Conservation (phyloP, 768 basidiomycete species). For the Lactarius trivialis region DNA sequence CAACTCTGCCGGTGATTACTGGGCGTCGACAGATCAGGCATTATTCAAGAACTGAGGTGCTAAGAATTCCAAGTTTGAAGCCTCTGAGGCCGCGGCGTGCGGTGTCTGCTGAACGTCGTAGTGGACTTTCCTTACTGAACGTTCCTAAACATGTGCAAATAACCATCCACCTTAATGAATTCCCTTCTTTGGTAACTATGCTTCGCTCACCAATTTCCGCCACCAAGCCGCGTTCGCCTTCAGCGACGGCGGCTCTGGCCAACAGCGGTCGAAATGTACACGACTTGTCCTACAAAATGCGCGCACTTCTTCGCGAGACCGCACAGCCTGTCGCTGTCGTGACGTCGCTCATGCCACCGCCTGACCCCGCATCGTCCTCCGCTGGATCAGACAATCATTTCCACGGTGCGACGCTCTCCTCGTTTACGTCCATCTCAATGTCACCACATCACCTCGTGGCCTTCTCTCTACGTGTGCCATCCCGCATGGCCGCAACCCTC, state of each 20-base stretch:
- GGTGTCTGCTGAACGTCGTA: no score
- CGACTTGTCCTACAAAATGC: constrained; percentile 30
- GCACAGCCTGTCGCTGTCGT: constrained; percentile 86
- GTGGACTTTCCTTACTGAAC: no score
- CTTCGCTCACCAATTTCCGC: not conserved
- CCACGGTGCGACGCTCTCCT: constrained; percentile 92
- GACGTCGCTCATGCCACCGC: constrained; percentile 53
- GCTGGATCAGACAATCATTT: constrained; percentile 31
- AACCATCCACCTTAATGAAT: not conserved
- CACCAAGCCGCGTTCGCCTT: not conserved
- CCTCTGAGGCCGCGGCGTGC: no score
- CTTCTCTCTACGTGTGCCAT: constrained; percentile 86
- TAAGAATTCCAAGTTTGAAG: no score
- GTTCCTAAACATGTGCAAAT: not conserved
- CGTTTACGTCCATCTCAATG: constrained; percentile 87
- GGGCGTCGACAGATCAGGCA: not conserved
- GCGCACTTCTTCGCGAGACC: constrained; percentile 60
- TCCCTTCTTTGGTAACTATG: not conserved
- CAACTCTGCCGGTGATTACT: no score
- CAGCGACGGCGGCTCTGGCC: not conserved
- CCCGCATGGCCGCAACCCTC: constrained; percentile 71
- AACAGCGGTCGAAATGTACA: not conserved
- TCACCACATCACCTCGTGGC: constrained; percentile 82
- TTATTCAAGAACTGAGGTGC: no score
- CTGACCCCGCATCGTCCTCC: not conserved